phyloP scores from a whole-genome alignment of 306 rosid species.

The Neltuma alba region DNA sequence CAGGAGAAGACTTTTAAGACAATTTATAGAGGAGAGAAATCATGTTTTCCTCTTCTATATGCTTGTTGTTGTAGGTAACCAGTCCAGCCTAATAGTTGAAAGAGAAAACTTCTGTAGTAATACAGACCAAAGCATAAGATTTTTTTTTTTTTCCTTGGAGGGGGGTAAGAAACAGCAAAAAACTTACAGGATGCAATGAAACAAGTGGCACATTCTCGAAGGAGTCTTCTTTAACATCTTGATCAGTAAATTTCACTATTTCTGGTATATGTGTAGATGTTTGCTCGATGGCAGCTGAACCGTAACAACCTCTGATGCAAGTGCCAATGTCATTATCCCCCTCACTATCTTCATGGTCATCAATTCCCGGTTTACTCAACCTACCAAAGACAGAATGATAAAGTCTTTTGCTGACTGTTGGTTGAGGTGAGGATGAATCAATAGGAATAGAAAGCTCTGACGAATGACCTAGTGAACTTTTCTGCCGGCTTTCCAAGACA shows the following conservation, averaged over 20 bases:
- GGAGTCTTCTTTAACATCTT: conserved; percentile 47
- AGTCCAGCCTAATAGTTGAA: neutral
- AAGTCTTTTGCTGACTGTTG: conserved; percentile 74
- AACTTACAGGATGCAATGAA: conserved; percentile 54
- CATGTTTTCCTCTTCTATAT: neutral
- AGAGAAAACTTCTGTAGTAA: neutral
- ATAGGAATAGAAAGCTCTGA: conserved; percentile 51
- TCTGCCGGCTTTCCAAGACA: conserved; percentile 35
- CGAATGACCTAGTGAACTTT: conserved; percentile 49
- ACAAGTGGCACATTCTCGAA: conserved; percentile 36
- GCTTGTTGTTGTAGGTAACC: conserved; percentile 1
- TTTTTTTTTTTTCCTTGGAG: neutral
- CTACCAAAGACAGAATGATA: conserved; percentile 63
- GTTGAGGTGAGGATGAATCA: conserved; percentile 61
- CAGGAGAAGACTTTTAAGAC: neutral
- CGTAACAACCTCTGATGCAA: conserved; percentile 44
- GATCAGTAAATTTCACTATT: conserved; percentile 43
- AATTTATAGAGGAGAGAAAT: neutral
- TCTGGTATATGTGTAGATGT: conserved; percentile 44
- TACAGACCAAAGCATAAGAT: neutral
- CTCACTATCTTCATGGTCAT: conserved; percentile 42
- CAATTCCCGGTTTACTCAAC: conserved; percentile 40
- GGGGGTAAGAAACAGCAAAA: neutral
- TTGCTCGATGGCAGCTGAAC: conserved; percentile 48
- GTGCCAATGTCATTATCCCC: conserved; percentile 41